Conservation (phyloP, 2,329 filamentous ascomycete species). For the Diaporthe eres region DNA sequence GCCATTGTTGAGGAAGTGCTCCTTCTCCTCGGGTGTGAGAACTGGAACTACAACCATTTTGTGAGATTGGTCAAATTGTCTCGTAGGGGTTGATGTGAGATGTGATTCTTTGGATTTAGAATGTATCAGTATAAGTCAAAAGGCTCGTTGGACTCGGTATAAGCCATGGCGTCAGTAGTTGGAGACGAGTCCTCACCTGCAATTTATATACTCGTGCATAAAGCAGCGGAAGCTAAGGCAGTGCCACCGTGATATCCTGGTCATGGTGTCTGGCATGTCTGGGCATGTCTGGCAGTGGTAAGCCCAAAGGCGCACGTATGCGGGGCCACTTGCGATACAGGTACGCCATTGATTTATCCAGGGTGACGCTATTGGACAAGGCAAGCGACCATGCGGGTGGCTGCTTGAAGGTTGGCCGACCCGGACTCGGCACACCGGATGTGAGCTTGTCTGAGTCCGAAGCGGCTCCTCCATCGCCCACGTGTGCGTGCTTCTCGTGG, state of each 20-base stretch:
- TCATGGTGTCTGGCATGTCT: constrained; percentile 26
- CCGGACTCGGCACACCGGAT: not conserved
- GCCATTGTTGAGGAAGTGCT: constrained; percentile 57
- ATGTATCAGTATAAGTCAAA: not conserved
- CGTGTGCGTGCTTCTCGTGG: not conserved
- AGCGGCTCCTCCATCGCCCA: not conserved
- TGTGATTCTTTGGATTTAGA: not conserved
- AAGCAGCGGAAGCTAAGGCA: constrained; percentile 21
- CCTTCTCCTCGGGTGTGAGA: constrained; percentile 56
- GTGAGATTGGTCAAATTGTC: not conserved
- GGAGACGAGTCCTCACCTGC: not conserved
- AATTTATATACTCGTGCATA: constrained; percentile 24
- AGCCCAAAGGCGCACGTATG: not conserved
- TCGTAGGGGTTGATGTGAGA: too few relatives aligned
- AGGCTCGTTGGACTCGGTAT: not conserved
- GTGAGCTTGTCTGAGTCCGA: not conserved
- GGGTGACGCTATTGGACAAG: constrained; percentile 18
- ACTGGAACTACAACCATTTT: constrained; percentile 43
- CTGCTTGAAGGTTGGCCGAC: constrained; percentile 8
- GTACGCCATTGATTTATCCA: constrained; percentile 38
- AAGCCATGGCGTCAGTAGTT: not conserved
- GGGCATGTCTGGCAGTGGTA: constrained; percentile 37
- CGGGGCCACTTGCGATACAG: not conserved
- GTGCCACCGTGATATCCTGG: constrained; percentile 8
- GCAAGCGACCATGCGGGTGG: not conserved